Conservation (phyloP, 2,329 filamentous ascomycete species). For the Fusarium sp. region DNA sequence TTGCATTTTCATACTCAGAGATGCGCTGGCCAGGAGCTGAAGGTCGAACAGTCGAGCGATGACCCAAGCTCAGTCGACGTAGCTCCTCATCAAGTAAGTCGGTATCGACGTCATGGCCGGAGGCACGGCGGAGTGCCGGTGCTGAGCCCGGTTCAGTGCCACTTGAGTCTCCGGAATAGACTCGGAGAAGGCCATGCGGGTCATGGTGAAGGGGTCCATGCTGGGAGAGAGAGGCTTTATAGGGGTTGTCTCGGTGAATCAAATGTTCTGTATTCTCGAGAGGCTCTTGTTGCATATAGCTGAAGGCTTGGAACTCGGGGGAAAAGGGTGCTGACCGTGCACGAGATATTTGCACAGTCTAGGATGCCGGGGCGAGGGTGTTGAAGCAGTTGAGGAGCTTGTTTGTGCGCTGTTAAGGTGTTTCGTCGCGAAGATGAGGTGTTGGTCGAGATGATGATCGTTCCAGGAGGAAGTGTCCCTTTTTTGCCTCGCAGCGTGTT, state of each 20-base stretch:
- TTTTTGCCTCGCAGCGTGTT: conserved; percentile 43
- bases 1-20: conserved; percentile 69
- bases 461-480: conserved; percentile 28
- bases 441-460: conserved; percentile 28
- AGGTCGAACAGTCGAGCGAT: conserved; percentile 44
- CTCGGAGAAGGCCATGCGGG: conserved; percentile 51
- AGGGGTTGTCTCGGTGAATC: conserved; percentile 51
- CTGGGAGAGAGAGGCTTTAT: conserved; percentile 56
- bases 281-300: conserved; percentile 74
- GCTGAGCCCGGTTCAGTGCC: conserved; percentile 52
- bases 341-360: conserved; percentile 63
- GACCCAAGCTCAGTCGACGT: conserved; percentile 61
- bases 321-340: conserved; percentile 60
- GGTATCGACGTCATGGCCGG: conserved; percentile 51
- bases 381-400: neutral
- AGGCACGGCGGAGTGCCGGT: conserved; percentile 43
- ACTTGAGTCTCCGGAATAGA: conserved; percentile 47
- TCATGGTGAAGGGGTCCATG: conserved; percentile 65
- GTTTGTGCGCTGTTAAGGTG: conserved; percentile 23
- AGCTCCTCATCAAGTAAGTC: conserved; percentile 61
- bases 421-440: conserved; percentile 30
- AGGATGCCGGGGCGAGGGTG: conserved; percentile 19
- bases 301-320: conserved; percentile 52
- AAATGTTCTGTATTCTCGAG: conserved; percentile 57
- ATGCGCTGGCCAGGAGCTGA: conserved; percentile 63